phyloP scores from a whole-genome alignment of 371 early-diverging fungal genomes.

The Saksenaea oblongispora region DNA sequence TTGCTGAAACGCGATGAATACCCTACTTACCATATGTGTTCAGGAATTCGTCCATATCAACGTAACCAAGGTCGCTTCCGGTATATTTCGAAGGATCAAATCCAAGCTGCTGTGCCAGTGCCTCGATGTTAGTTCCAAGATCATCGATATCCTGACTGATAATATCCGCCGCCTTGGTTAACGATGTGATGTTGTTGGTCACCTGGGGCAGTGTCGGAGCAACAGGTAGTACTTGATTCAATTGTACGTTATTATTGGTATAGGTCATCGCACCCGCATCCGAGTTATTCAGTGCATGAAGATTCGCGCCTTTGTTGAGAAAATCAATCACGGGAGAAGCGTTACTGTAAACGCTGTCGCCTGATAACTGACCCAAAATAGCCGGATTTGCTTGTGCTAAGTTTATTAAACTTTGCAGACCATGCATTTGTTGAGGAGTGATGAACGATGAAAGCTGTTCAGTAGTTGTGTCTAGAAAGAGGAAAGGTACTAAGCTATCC shows the following conservation, averaged over 20 bases:
- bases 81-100: conserved; percentile 28
- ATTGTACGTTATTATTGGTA: neutral
- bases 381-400: conserved; percentile 37
- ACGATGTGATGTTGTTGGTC: conserved; percentile 22
- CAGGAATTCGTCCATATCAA: conserved; percentile 37
- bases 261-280: neutral
- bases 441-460: conserved; percentile 5
- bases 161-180: conserved; percentile 29
- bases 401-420: conserved; percentile 24
- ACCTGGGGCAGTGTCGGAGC: conserved; percentile 15
- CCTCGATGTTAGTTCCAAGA: conserved; percentile 35
- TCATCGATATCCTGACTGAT: conserved; percentile 42
- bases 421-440: conserved; percentile 9
- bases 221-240: neutral
- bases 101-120: conserved; percentile 43
- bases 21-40: conserved; percentile 35
- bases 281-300: neutral
- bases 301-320: neutral
- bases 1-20: neutral
- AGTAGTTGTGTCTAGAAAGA: neutral
- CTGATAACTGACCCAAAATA: conserved; percentile 24
- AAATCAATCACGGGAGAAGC: neutral
- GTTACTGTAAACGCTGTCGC: conserved; percentile 5
- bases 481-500: neutral
- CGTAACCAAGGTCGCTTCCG: conserved; percentile 18